Conservation (phyloP, 192 early-diverging fungal genomes). For the Geranomyces michiganensis region DNA sequence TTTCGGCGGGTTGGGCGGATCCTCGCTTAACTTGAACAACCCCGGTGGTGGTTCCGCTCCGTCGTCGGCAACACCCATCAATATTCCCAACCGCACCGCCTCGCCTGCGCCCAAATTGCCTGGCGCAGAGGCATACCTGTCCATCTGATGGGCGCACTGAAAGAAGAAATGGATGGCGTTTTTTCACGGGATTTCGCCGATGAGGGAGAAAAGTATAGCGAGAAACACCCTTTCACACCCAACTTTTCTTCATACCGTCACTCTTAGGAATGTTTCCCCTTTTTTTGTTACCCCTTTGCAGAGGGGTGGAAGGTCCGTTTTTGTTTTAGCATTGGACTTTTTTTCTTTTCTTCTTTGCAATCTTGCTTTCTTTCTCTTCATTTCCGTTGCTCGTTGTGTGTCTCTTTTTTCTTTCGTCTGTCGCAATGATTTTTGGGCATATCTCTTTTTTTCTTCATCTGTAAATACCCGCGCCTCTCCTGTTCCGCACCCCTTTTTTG, state of each 20-base stretch:
- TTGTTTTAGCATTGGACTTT: not conserved
- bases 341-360: not conserved
- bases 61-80: too few relatives aligned
- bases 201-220: not conserved
- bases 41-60: not conserved
- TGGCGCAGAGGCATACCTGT: conserved; percentile 17
- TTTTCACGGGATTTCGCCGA: not conserved
- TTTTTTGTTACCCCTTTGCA: not conserved
- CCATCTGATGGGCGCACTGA: conserved; percentile 8
- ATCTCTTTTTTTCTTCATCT: too few relatives aligned
- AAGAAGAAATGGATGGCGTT: too few relatives aligned
- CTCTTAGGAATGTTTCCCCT: too few relatives aligned
- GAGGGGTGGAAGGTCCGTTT: too few relatives aligned
- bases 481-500: too few relatives aligned
- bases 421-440: too few relatives aligned
- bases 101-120: conserved; percentile 10
- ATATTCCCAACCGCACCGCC: not conserved
- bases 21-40: not conserved
- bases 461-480: too few relatives aligned
- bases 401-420: too few relatives aligned
- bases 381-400: not conserved
- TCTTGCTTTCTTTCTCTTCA: conserved; percentile 2
- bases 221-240: too few relatives aligned
- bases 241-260: too few relatives aligned
- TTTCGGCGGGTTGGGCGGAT: not conserved